Percentiles rank a stretch among this genome's conserved stretches.
Conservation (phyloP, 768 basidiomycete species). For the Boletus fagicola region DNA sequence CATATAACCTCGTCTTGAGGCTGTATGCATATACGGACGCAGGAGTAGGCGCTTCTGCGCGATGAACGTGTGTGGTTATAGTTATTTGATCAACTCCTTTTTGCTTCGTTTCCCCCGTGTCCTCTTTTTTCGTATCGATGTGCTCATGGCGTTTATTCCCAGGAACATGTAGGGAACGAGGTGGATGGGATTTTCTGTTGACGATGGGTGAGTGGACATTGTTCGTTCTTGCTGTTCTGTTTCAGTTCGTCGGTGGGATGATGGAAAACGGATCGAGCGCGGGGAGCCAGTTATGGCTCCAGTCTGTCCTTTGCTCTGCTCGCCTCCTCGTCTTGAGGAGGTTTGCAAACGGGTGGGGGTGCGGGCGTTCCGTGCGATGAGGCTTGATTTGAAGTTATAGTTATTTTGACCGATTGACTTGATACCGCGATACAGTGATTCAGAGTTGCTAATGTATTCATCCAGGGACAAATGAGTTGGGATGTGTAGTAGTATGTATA, state of each 20-base stretch:
- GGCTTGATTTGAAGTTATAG: slow-evolving; percentile 27
- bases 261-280: slow-evolving; percentile 23
- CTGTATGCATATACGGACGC: slow-evolving; percentile 35
- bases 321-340: slow-evolving; percentile 28
- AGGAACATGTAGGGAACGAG: slow-evolving; percentile 1
- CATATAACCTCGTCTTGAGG: slow-evolving; percentile 35
- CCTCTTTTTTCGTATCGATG: neutral
- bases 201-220: slow-evolving; percentile 6
- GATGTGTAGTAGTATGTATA: slow-evolving; percentile 1
- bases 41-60: slow-evolving; percentile 36
- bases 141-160: slow-evolving; percentile 11
- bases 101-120: neutral
- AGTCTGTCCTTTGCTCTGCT: slow-evolving; percentile 26
- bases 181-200: neutral
- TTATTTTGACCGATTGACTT: slow-evolving; percentile 31
- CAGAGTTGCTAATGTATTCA: slow-evolving; percentile 8
- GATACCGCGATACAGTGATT: neutral
- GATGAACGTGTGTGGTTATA: slow-evolving; percentile 36
- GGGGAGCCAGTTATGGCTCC: slow-evolving; percentile 23
- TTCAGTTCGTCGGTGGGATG: slow-evolving; percentile 28
- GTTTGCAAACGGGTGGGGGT: slow-evolving; percentile 23
- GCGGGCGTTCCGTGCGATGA: slow-evolving; percentile 27
- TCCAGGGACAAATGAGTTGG: slow-evolving; percentile 11
- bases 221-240: neutral
- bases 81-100: slow-evolving; percentile 32